Percentiles rank a stretch among this genome's conserved stretches.
Evolutionary conservation across 139 green algal species (phyloP).

Genomic region (Chlorella sp.): DNA sequence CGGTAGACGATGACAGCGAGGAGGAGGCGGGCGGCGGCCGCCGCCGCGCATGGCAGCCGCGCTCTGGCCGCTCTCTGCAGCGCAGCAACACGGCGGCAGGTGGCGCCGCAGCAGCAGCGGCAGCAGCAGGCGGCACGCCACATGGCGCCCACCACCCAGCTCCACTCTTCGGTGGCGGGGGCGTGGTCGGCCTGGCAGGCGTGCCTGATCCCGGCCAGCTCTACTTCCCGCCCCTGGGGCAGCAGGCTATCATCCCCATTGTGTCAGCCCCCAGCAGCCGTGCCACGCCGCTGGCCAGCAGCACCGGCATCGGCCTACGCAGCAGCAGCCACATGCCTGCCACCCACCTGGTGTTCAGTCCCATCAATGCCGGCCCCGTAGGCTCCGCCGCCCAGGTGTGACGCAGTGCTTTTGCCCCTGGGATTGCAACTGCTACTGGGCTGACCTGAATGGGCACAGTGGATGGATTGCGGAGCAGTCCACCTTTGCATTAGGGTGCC

Average conservation of each 20-base stretch:
- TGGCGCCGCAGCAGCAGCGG: background rate
- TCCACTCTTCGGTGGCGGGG: background rate
- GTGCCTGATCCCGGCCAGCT: constrained; percentile 20
- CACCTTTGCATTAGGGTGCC: no score
- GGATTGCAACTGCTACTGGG: no score
- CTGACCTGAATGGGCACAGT: no score
- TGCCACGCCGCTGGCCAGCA: no score
- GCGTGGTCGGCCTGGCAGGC: background rate
- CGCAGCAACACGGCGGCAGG: background rate
- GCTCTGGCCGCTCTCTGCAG: background rate
- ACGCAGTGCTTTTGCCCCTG: no score
- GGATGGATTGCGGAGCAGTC: no score
- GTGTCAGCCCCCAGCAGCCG: background rate
- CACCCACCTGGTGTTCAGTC: constrained; percentile 26
- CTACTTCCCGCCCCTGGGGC: background rate
- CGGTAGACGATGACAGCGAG: background rate
- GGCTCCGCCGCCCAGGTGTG: no score
- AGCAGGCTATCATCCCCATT: background rate
- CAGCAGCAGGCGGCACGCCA: background rate
- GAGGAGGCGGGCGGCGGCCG: background rate
- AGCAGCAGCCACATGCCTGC: background rate
- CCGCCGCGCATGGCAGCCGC: background rate
- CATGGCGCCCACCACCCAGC: background rate
- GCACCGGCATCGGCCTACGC: no score
- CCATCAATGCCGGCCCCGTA: background rate